Base-by-base conservation (phyloP, 805 yeast genomes). In the Nakazawaea wickerhamii region DNA sequence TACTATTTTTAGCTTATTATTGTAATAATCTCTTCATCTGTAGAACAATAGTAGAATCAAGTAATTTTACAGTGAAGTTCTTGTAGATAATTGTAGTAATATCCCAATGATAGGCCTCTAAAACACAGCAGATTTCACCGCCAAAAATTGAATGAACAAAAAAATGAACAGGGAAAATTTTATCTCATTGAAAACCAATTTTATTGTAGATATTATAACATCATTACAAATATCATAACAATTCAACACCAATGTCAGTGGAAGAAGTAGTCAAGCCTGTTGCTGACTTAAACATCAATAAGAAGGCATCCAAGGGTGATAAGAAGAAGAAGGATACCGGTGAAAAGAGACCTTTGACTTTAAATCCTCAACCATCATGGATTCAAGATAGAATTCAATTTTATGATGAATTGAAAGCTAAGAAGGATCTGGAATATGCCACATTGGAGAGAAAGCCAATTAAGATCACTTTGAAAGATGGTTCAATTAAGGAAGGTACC, bases 381-480 rank as follows among this genome's bases (percentile, higher is more conserved):
- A 75, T 93, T 55, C 88, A 81, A 30, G 77, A 81, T 49, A 83
- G 99, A 66, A 71, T 84, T 59, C 66, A 74, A 55, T 60, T 90
- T 49, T 93, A 90, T 58, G 95, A 88, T 45, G 74, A 82, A 61
- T 72, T 93, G 51, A 84, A 84, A 69, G 79, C 77, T 43, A 77
- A 81, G 66, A 79, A 84, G 61, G 89, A 87, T 55, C 90, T 77
- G 4, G 78, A 75, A 49, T 66, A 82, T 40, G 85, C 89, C 17
- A 63, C 75, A 19, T 73, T 75, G 69, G 77, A 69, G 47, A 65
- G 77, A 48, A 48, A 41, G 20, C 73, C 87, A 36, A 81, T 93
- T 62, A 76, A 75, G 52, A 75, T 93, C 60, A 84, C 95, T 41
- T 72, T 91, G 63, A 86, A 84, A 60, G 97, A 91, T 55, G 98